phyloP scores from a whole-genome alignment of 164 flowering plant species.

The Tetrastigma voinierianum region DNA sequence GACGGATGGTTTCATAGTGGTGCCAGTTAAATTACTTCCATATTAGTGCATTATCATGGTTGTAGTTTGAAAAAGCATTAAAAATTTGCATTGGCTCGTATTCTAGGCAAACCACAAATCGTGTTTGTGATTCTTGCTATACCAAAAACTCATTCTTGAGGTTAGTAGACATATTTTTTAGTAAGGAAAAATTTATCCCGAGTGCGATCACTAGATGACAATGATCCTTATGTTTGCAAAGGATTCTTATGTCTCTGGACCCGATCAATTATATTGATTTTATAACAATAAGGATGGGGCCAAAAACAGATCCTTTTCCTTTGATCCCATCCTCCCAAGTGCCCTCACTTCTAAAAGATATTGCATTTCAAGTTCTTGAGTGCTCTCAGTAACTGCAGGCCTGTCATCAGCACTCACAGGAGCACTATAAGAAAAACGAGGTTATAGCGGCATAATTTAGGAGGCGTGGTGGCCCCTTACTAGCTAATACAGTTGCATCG shows the following conservation, averaged over 20 bases:
- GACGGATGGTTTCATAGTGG: too few species aligned
- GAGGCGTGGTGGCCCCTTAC: too few species aligned
- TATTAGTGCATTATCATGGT: conserved; percentile 38
- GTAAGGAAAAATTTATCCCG: conserved; percentile 27
- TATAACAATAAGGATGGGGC: conserved; percentile 34
- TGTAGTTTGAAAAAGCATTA: conserved; percentile 39
- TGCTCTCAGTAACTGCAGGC: too few species aligned
- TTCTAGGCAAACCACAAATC: conserved; percentile 42
- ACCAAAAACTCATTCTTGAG: conserved; percentile 39
- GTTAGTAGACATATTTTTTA: conserved; percentile 31
- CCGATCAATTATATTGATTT: conserved; percentile 50
- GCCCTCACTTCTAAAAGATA: conserved; percentile 61
- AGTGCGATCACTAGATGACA: conserved; percentile 46
- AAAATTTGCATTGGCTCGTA: conserved; percentile 40
- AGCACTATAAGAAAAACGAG: too few species aligned
- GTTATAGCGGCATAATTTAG: too few species aligned
- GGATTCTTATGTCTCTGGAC: conserved; percentile 53
- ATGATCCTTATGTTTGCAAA: conserved; percentile 44
- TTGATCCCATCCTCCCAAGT: conserved; percentile 44
- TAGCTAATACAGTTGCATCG: too few species aligned
- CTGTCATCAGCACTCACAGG: too few species aligned
- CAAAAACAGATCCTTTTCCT: conserved; percentile 37
- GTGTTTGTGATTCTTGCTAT: conserved; percentile 45
- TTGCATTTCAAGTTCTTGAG: conserved; percentile 57
- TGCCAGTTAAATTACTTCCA: too few species aligned